Base-by-base conservation (phyloP, 768 basidiomycete genomes). In the Arthromyces matolae region DNA sequence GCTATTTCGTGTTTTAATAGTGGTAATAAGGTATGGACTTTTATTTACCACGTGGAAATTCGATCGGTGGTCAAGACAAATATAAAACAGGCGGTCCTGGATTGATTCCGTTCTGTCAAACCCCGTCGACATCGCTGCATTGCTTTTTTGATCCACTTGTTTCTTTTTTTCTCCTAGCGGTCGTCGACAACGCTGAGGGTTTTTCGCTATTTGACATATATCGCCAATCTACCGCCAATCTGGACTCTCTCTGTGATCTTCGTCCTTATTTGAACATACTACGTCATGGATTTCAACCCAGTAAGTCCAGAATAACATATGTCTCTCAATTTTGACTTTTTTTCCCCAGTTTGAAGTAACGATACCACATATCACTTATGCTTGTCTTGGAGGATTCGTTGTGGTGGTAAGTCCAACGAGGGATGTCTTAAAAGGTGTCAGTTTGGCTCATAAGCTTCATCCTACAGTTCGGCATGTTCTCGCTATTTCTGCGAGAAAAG, bases 381-480 rank as follows among this genome's bases (percentile, higher is more conserved):
- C 87, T 56, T 80, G 82, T 55, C 71, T 92, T 10, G 89, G 89
- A 16, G 86, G 80, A 20, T 93, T 93, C 62, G 78, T 91, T 44
- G 89, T 91, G 33, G 54, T 93, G 76, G 92, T 93, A 50, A 46
- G 66, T 56, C 12, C 41, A 44, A 12, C 31, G 23, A 22, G 20
- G 42, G 25, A n/a, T n/a, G 24, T 19, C 25, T 44, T 7, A 5
- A 10, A 8, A 22, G 7, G 8, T 22, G 24, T 33, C 3, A 5
- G 3, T 12, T 3, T 8, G 19, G 23, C 35, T 47, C 8, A 47
- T 39, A n/a, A 8, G 13, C n/a, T 49, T 4, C 12, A 13, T 20
- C 32, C 41, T 16, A 13, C 50, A 93, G 89, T 96, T 95, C 67
- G 91, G 91, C 65, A 93, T 95, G 90, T 90, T 94, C 70, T 93